Evolutionary conservation across 768 basidiomycete species (phyloP).

Genomic region (Coprinopsis strossmayeri): DNA sequence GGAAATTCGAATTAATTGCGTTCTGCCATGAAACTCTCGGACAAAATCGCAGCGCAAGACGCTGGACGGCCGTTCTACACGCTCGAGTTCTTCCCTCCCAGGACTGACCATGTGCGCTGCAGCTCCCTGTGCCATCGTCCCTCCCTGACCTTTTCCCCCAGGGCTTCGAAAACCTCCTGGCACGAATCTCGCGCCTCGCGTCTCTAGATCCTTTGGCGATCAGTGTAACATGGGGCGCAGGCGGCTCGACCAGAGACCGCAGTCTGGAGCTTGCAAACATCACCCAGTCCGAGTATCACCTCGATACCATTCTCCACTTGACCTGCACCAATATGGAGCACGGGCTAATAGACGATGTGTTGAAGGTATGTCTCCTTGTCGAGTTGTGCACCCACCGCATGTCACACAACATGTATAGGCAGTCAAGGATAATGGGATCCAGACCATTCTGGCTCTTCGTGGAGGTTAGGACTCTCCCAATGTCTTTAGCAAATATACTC

Average conservation of each 20-base stretch:
- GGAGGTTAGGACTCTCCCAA: constrained; percentile 53
- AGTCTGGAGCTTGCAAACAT: constrained; percentile 82
- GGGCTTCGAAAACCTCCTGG: constrained; percentile 88
- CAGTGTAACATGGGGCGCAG: constrained; percentile 97
- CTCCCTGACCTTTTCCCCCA: constrained; percentile 22
- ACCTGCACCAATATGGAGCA: constrained; percentile 97
- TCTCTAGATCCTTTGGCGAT: constrained; percentile 74
- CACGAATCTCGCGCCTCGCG: constrained; percentile 82
- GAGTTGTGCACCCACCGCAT: background rate
- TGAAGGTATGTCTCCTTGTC: constrained; percentile 56
- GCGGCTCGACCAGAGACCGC: constrained; percentile 84
- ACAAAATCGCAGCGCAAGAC: constrained; percentile 49
- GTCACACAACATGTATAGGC: constrained; percentile 32
- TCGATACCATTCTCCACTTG: constrained; percentile 89
- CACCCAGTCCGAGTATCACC: constrained; percentile 62
- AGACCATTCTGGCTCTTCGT: constrained; percentile 86
- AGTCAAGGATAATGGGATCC: constrained; percentile 76
- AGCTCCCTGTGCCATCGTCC: background rate
- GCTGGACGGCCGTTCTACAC: constrained; percentile 71
- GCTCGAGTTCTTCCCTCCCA: constrained; percentile 96
- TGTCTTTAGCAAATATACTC: constrained; percentile 3
- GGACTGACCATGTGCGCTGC: constrained; percentile 70
- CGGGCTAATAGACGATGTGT: constrained; percentile 79
- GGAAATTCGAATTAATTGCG: too few species aligned
- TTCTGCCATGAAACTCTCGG: constrained; percentile 72